Percentiles rank a stretch among this genome's conserved stretches.
phyloP scores from a whole-genome alignment of 768 basidiomycete genomes.

The Pleurotus djamor region DNA sequence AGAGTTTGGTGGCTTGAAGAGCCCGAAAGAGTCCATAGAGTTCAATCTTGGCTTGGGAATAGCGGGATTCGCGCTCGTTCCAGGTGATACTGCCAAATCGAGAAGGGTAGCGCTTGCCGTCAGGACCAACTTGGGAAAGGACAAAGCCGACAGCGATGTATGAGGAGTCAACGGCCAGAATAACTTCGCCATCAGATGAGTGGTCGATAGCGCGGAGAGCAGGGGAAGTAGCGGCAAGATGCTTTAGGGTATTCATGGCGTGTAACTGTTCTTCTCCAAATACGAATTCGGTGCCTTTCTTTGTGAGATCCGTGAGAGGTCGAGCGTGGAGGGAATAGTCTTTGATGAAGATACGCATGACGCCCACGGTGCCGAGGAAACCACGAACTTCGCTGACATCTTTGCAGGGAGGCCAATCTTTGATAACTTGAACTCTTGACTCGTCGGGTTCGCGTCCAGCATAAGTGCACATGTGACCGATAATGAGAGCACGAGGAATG shows the following conservation, averaged over 20 bases:
- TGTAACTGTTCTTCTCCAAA: constrained; percentile 23
- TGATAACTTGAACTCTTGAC: constrained; percentile 14
- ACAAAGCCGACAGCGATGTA: constrained; percentile 17
- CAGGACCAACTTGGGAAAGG: constrained; percentile 18
- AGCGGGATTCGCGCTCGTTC: constrained; percentile 26
- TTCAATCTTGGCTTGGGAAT: constrained; percentile 34
- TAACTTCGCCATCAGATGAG: constrained; percentile 15
- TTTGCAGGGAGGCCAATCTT: constrained; percentile 19
- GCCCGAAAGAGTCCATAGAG: constrained; percentile 32
- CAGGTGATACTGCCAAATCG: constrained; percentile 27
- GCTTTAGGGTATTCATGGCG: constrained; percentile 16
- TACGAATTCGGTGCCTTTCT: constrained; percentile 22
- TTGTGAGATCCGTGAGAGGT: constrained; percentile 20
- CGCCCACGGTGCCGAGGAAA: constrained; percentile 28
- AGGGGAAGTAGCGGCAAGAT: constrained; percentile 15
- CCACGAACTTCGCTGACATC: constrained; percentile 18
- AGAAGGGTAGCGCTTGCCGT: constrained; percentile 13
- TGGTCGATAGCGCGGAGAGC: constrained; percentile 27
- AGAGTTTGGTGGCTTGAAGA: constrained; percentile 17
- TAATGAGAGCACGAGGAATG: constrained; percentile 18
- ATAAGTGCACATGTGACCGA: constrained; percentile 36
- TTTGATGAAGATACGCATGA: constrained; percentile 19
- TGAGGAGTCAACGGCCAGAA: constrained; percentile 28
- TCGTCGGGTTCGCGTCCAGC: constrained; percentile 24
- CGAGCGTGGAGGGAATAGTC: constrained; percentile 19